Evolutionary conservation across 306 rosid species (phyloP), one percentile per base, ranked within the genome.

Genomic region (Cicer arietinum): DNA sequence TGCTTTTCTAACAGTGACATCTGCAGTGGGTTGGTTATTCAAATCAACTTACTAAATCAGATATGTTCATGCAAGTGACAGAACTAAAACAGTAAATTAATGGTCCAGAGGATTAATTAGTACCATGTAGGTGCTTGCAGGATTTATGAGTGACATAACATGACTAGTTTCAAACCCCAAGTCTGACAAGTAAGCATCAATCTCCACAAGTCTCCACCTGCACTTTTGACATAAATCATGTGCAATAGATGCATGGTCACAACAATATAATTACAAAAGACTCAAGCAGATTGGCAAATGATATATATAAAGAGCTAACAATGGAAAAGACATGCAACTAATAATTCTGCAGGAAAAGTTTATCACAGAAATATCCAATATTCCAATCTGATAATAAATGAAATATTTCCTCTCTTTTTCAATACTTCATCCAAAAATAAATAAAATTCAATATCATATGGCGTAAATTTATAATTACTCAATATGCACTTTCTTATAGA

Each of bases 41-140:
- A 67, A 73, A 62, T 54, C 58, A 67, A 77, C 77, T 51, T 54
- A 41, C 39, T 17, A 60, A 35, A 74, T 62, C 45, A 62, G 61
- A 79, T 45, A 69, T 46, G 42, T 47, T 46, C 57, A 25, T 62
- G 35, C 42, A 22, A 11, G 62, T 30, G 25, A 59, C 59, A 71
- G 12, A 79, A 67, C 67, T 47, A 52, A 69, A 51, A 70, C 7
- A 11, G 50, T 63, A 56, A 56, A 72, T 40, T 67, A 63, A 53
- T 37, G 76, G 22, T 22, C 56, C 46, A 59, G 56, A 74, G 25
- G 77, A 67, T 59, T 48, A 46, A 79, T 30, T 42, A 44, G 71
- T 90, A 94, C 98, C 98, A 94, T 94, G 90, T 88, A 94, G 54
- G 98, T 91, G 84, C 78, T 90, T 53, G 97, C 89, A 79, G 98